Evolutionary conservation across 495 filamentous ascomycete species (phyloP), one percentile per base, ranked within the genome.

Genomic region (Aspergillus ellipticus): DNA sequence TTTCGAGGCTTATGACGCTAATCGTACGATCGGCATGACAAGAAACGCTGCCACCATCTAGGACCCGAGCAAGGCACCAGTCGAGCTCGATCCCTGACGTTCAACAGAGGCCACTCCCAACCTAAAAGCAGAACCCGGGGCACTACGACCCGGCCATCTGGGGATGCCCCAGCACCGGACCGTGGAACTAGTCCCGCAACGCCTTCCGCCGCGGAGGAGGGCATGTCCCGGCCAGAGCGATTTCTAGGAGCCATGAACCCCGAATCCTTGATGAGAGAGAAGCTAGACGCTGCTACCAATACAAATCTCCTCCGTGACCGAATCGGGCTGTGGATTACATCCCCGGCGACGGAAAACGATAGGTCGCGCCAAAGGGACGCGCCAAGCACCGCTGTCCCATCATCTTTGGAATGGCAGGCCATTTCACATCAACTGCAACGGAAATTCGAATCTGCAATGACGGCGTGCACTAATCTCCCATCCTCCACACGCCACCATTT

Each of bases 401-500:
- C 11, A 39, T 39, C 35, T 8, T 8, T n/a, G 3, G 35, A n/a
- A 39, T 39, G 13, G 11, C 35, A 39, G 13, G n/a, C 35, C 11
- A 39, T 39, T n/a, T 13, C 35, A 1, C 4, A 39, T 9, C 35
- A 39, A 39, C 13, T 39, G 1, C 35, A n/a, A 13, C 35, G n/a
- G 35, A 39, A 39, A n/a, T 13, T 15, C n/a, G 35, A 39, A 5
- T 39, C 35, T 13, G 35, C 35, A 5, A 39, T 39, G 35, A 39
- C 9, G 5, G 35, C 35, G 13, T 39, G 9, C 35, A 39, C n/a
- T 4, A 39, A n/a, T 1, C n/a, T 39, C 5, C 35, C 35, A 4
- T 13, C n/a, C 3, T 33, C 61, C 16, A 74, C 72, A 2, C 50
- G 55, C 7, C 56, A 65, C 16, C 52, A 55, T 21, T 59, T 76